Conservation (phyloP, 106 monocot genomes). For the Cymbidium sinense region DNA sequence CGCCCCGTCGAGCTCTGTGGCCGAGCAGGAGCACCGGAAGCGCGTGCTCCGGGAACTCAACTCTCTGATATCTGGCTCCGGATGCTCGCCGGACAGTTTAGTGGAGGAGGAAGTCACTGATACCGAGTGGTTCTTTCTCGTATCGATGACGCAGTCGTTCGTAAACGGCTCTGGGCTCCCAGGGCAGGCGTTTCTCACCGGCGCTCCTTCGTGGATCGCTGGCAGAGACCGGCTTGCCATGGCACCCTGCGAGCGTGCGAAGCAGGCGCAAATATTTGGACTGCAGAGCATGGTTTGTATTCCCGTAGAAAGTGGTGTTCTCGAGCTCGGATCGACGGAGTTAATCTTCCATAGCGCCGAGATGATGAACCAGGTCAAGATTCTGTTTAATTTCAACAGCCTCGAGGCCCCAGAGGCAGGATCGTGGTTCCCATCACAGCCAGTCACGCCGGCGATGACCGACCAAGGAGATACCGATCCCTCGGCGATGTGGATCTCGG, state of each 20-base stretch:
- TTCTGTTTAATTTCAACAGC: constrained; percentile 40
- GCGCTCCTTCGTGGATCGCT: constrained; percentile 30
- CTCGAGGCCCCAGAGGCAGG: constrained; percentile 1
- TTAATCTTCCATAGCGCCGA: constrained; percentile 37
- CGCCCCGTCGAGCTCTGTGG: constrained; percentile 12
- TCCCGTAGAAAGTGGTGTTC: constrained; percentile 49
- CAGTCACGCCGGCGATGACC: constrained; percentile 2
- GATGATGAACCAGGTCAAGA: constrained; percentile 31
- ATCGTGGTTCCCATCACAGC: constrained; percentile 12
- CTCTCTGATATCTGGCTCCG: constrained; percentile 39
- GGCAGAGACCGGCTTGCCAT: constrained; percentile 19
- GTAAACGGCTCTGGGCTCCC: constrained; percentile 47
- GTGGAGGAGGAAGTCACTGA: constrained; percentile 81
- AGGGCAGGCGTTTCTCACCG: constrained; percentile 48
- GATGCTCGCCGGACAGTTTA: constrained; percentile 21
- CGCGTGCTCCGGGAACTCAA: constrained; percentile 65
- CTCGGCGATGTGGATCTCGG: constrained; percentile 62
- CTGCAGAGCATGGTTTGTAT: constrained; percentile 67
- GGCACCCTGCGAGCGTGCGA: constrained; percentile 44
- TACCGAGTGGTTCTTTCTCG: constrained; percentile 83
- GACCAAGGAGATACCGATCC: constrained; percentile 47
- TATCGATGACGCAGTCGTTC: constrained; percentile 80
- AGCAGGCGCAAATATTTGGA: constrained; percentile 50
- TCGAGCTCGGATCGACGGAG: constrained; percentile 73
- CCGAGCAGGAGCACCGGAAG: constrained; percentile 76